These are phyloP conservation scores for Cordyceps cateniannulata DNA, from an alignment of 2,329 filamentous ascomycete species.

Conservation along the genomic window DNA sequence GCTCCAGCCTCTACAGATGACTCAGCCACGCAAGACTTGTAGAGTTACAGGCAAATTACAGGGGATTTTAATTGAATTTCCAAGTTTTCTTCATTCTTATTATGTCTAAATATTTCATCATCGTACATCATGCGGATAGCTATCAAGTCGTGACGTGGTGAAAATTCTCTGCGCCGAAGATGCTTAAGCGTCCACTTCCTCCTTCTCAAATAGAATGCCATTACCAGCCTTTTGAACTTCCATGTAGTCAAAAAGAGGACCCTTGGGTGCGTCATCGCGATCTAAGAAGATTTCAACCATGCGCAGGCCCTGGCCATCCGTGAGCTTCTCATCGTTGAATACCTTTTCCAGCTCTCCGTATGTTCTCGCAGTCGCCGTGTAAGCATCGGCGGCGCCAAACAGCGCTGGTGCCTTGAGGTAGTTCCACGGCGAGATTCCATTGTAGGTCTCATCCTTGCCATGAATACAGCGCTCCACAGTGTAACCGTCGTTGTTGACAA, in stretches of 20 bases:
- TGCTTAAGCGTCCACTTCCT: neutral
- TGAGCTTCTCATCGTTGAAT: constrained; percentile 16
- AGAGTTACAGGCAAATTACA: neutral
- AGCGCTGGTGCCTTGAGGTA: constrained; percentile 42
- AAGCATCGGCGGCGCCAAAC: constrained; percentile 38
- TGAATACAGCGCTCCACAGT: constrained; percentile 54
- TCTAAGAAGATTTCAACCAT: constrained; percentile 29
- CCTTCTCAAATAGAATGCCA: constrained; percentile 8
- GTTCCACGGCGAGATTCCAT: constrained; percentile 47
- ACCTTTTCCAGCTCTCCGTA: constrained; percentile 39
- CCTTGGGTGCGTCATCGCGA: constrained; percentile 24
- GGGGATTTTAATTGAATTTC: too few relatives aligned
- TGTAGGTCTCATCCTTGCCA: constrained; percentile 46
- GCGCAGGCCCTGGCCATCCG: constrained; percentile 20
- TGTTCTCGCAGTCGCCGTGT: constrained; percentile 33
- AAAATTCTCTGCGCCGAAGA: neutral
- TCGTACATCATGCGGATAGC: neutral
- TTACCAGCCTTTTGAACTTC: constrained; percentile 14
- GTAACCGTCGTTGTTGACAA: constrained; percentile 55
- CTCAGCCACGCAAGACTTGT: neutral
- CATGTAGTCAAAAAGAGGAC: constrained; percentile 16
- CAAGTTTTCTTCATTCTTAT: neutral
- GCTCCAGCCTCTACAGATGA: neutral
- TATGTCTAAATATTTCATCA: neutral
- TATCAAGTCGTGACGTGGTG: neutral